phyloP scores from a whole-genome alignment of 805 yeast genomes.

The Lachancea thermotolerans region DNA sequence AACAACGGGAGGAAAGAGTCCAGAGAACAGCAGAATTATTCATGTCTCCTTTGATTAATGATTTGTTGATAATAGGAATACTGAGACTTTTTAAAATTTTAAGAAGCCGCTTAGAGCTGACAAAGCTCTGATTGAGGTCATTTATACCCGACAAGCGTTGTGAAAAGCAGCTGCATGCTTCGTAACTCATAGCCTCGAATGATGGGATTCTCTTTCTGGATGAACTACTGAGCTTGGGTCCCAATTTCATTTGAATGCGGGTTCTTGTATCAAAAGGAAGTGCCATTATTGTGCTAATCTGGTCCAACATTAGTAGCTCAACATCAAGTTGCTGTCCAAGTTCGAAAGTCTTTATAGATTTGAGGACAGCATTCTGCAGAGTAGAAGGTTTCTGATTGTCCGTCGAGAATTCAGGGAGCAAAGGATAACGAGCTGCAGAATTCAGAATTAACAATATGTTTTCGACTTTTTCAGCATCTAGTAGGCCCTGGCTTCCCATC shows the following conservation, averaged over 20 bases:
- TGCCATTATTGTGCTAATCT: constrained; percentile 45
- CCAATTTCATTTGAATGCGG: constrained; percentile 49
- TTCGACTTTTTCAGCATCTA: constrained; percentile 35
- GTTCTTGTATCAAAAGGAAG: constrained; percentile 58
- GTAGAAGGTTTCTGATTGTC: constrained; percentile 55
- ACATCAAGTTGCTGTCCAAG: constrained; percentile 31
- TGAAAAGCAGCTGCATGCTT: constrained; percentile 38
- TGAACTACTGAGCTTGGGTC: constrained; percentile 28
- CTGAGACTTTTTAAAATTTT: constrained; percentile 45
- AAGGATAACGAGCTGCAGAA: constrained; percentile 65
- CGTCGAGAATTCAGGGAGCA: constrained; percentile 48
- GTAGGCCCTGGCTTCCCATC: constrained; percentile 28
- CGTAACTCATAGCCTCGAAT: constrained; percentile 52
- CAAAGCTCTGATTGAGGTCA: constrained; percentile 30
- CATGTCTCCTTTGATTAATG: constrained; percentile 24
- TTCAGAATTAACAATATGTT: constrained; percentile 52
- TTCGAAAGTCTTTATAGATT: constrained; percentile 35
- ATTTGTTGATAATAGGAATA: constrained; percentile 44
- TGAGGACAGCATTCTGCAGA: constrained; percentile 55
- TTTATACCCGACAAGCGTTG: constrained; percentile 30
- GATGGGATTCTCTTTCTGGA: constrained; percentile 46
- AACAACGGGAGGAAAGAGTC: constrained; percentile 42
- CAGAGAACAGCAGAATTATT: constrained; percentile 38
- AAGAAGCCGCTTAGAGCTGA: constrained; percentile 40
- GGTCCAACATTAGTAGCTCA: constrained; percentile 44